Percentiles rank a stretch among this genome's conserved stretches.
Evolutionary conservation across 352 stramenopile species (phyloP).

Genomic region (Phytopythium boreale): DNA sequence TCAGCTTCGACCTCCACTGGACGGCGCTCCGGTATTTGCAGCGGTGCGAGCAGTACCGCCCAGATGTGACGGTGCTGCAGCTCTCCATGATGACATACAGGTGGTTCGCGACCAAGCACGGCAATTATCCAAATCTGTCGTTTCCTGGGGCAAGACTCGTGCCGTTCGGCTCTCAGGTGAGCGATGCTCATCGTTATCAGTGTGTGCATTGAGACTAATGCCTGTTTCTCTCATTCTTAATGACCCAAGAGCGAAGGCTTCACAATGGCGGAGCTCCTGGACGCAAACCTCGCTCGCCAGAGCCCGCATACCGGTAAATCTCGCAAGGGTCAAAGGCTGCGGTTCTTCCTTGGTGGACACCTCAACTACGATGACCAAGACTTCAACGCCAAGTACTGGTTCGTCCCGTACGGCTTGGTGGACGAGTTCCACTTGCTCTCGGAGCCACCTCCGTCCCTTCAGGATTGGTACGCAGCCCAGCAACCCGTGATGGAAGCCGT

Average conservation of each 20-base stretch:
- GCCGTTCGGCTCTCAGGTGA: conserved; percentile 30
- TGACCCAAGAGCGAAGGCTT: conserved; percentile 37
- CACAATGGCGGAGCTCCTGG: conserved; percentile 39
- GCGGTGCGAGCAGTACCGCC: conserved; percentile 68
- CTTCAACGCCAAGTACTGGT: conserved; percentile 42
- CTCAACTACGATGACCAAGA: conserved; percentile 66
- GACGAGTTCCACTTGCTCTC: conserved; percentile 44
- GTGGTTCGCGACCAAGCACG: conserved; percentile 77
- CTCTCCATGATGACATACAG: conserved; percentile 90
- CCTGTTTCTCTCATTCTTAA: background rate
- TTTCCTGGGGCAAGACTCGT: conserved; percentile 61
- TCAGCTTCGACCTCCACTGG: conserved; percentile 93
- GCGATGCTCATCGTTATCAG: background rate
- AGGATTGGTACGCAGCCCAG: conserved; percentile 46
- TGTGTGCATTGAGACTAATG: background rate
- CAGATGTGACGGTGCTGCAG: conserved; percentile 86
- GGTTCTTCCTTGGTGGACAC: conserved; percentile 86
- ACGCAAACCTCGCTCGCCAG: conserved; percentile 28
- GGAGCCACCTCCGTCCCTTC: conserved; percentile 16
- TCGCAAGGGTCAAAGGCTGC: conserved; percentile 7
- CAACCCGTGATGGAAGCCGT: conserved; percentile 35
- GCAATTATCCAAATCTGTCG: conserved; percentile 55
- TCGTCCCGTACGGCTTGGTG: conserved; percentile 50
- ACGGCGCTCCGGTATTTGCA: conserved; percentile 90
- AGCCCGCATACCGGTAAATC: background rate